A percentile compares a stretch with the other conserved stretches of the same genome.
phyloP scores from a whole-genome alignment of 2,329 filamentous ascomycete genomes.

The Fusarium xylarioides region DNA sequence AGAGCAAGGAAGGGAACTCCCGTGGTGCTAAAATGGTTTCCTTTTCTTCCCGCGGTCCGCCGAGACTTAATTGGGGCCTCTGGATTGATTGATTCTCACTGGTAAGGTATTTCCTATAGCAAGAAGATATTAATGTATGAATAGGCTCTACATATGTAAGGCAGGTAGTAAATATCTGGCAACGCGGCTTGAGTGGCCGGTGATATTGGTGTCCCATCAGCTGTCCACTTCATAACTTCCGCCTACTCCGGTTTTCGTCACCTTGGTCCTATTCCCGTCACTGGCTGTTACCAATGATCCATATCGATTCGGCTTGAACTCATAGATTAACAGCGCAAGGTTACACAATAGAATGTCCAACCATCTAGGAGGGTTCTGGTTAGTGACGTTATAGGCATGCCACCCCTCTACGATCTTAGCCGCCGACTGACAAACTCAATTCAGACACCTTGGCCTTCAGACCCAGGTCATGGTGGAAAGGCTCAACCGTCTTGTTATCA shows the following conservation, averaged over 20 bases:
- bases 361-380: neutral
- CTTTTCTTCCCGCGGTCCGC: constrained; percentile 3
- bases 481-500: constrained; percentile 6
- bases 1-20: constrained; percentile 28
- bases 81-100: neutral
- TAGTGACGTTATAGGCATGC: constrained; percentile 16
- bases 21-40: constrained; percentile 24
- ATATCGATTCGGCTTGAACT: neutral
- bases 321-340: neutral
- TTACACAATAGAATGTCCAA: constrained; percentile 1
- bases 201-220: neutral
- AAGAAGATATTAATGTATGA: neutral
- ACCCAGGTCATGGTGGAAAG: constrained; percentile 23
- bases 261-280: neutral
- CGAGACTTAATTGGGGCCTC: neutral
- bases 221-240: neutral
- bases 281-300: neutral
- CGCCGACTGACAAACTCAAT: constrained; percentile 24
- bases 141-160: neutral
- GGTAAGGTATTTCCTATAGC: neutral
- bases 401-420: constrained; percentile 15
- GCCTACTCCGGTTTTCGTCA: neutral
- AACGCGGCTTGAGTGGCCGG: neutral
- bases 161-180: neutral
- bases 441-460: constrained; percentile 22